Base-by-base conservation (phyloP, 2,329 filamentous ascomycete species). In the Emmonsiellopsis sp. region DNA sequence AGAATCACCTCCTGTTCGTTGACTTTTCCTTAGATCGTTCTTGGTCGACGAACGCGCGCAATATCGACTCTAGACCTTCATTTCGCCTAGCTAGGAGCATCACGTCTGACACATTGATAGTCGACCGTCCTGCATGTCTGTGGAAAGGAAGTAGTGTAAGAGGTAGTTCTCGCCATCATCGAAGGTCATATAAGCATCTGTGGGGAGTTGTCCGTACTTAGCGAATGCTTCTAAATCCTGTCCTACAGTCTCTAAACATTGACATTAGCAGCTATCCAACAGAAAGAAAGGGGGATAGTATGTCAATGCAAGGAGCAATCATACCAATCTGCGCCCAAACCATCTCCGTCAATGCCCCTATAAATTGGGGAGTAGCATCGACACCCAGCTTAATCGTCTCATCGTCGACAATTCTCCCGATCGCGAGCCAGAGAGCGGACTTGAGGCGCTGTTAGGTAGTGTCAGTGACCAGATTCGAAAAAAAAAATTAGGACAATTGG, bases 301-400 rank as follows among this genome's bases (percentile, higher is more conserved):
- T 5, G 10, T 33, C 21, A 39, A 37, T 3, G 17, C 33, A 37
- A 44, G 17, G 9, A 9, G n/a, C 3, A 21, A n/a, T 11, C 71
- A 46, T 77, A 92, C 89, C 87, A 50, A 95, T 86, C 61, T 95
- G 90, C 1, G 84, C 80, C 83, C 88, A 95, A 6, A 92, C 86
- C 69, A 95, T 81, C 68, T 95, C 90, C 0, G 88, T 93, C 64
- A 94, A 69, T 0, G 86, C 82, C 7, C 86, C 89, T 60, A 94
- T 94, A 68, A 94, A 95, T 64, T 95, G 89, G 1, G 88, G 88
- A 31, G 92, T 95, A 6, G 91, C 88, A 69, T 95, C 96, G 58
- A 88, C 80, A 65, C 87, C 83, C 32, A 84, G 76, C 53, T 79
- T 77, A 33, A 89, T 73, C 14, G 84, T 85, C 66, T 95, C 86